A percentile compares a stretch with the other conserved stretches of the same genome.
Evolutionary conservation across 352 stramenopile genomes (phyloP).

Genomic region (Phytophthora ohioensis): DNA sequence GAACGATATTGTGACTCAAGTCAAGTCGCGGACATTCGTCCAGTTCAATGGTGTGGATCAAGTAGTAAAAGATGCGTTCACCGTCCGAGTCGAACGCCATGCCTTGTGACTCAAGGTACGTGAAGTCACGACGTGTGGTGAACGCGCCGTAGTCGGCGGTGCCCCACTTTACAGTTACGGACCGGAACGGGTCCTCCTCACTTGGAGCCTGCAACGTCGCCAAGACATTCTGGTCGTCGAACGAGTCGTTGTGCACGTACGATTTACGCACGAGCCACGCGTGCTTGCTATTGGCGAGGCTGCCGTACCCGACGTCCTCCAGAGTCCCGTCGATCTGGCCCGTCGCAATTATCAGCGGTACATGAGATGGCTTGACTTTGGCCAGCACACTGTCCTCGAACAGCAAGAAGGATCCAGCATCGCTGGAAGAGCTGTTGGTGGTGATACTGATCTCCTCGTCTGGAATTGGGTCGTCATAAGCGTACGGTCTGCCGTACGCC

Average conservation of each 20-base stretch:
- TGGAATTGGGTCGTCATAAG: constrained; percentile 31
- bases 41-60: constrained; percentile 52
- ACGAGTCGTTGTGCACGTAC: constrained; percentile 48
- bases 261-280: constrained; percentile 45
- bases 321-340: constrained; percentile 45
- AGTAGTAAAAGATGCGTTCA: constrained; percentile 50
- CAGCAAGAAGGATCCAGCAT: constrained; percentile 44
- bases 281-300: constrained; percentile 39
- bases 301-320: constrained; percentile 46
- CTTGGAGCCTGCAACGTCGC: constrained; percentile 43
- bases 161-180: constrained; percentile 53
- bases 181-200: constrained; percentile 56
- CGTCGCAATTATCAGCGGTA: constrained; percentile 44
- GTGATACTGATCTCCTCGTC: constrained; percentile 31
- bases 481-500: constrained; percentile 32
- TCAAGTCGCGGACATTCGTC: constrained; percentile 36
- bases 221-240: constrained; percentile 47
- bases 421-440: constrained; percentile 44
- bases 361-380: constrained; percentile 34
- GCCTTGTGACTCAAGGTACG: constrained; percentile 53
- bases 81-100: constrained; percentile 51
- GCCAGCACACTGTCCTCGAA: constrained; percentile 42
- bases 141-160: constrained; percentile 42
- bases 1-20: constrained; percentile 43
- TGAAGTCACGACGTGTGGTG: constrained; percentile 41